Percentiles rank a stretch among this genome's conserved stretches.
phyloP scores from a whole-genome alignment of 106 monocot genomes.

The Allium fistulosum region DNA sequence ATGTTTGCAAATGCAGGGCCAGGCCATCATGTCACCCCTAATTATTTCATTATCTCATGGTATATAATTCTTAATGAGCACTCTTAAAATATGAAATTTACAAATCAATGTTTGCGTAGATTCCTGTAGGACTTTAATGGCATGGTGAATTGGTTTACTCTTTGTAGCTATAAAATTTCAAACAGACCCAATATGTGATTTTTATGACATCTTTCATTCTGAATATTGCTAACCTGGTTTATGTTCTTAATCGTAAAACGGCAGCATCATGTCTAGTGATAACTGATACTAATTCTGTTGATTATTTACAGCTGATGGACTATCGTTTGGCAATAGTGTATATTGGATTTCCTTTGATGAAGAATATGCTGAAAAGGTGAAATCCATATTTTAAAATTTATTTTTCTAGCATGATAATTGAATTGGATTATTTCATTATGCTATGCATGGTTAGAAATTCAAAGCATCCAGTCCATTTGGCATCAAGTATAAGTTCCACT shows the following conservation, averaged over 20 bases:
- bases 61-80: too few species aligned
- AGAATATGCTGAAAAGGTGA: slow-evolving; percentile 72
- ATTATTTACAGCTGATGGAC: slow-evolving; percentile 62
- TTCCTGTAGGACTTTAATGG: too few species aligned
- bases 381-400: not conserved
- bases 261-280: too few species aligned
- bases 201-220: slow-evolving; percentile 3
- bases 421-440: slow-evolving; percentile 1
- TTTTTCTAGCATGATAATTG: not conserved
- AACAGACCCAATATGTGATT: not conserved
- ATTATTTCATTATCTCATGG: too few species aligned
- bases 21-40: too few species aligned
- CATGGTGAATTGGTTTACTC: too few species aligned
- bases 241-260: not conserved
- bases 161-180: too few species aligned
- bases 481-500: slow-evolving; percentile 95
- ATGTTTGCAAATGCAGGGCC: too few species aligned
- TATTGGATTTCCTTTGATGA: slow-evolving; percentile 89
- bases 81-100: too few species aligned
- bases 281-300: not conserved
- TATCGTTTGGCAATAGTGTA: slow-evolving; percentile 89
- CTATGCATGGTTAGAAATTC: slow-evolving; percentile 62
- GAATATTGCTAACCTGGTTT: not conserved
- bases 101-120: too few species aligned
- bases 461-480: slow-evolving; percentile 79